phyloP scores from a whole-genome alignment of 352 stramenopile genomes.

The Saprolegnia parasitica region DNA sequence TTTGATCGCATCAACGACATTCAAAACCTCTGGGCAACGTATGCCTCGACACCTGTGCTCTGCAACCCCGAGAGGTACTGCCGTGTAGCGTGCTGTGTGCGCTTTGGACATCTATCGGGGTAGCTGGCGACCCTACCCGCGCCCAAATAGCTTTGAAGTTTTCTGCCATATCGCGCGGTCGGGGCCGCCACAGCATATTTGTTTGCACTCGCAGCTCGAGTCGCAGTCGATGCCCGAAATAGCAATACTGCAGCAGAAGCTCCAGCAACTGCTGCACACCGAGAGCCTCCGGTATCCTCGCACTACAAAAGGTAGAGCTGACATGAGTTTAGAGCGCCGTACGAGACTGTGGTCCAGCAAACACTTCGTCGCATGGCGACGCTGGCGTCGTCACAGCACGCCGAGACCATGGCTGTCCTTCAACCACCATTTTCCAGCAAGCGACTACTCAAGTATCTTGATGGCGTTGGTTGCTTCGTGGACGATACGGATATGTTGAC shows the following conservation, averaged over 20 bases:
- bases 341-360: conserved; percentile 10
- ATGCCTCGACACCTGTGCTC: background rate
- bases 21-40: background rate
- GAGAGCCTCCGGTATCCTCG: background rate
- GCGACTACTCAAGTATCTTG: background rate
- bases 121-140: conserved; percentile 3
- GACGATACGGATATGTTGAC: background rate
- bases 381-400: background rate
- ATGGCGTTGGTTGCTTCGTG: background rate
- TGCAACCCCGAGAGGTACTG: background rate
- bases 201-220: background rate
- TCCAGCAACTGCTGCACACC: background rate
- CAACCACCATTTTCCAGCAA: background rate
- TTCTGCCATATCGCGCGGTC: background rate
- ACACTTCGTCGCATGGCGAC: background rate
- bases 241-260: background rate
- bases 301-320: background rate
- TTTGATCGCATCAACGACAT: background rate
- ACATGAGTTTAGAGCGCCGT: background rate
- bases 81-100: background rate
- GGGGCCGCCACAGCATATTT: background rate
- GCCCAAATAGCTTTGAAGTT: conserved; percentile 1
- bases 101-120: background rate
- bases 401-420: background rate
- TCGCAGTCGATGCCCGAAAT: background rate